Evolutionary conservation across 2,329 filamentous ascomycete genomes (phyloP), one percentile per base, ranked within the genome.

Genomic region (Xylariaceae sp.): DNA sequence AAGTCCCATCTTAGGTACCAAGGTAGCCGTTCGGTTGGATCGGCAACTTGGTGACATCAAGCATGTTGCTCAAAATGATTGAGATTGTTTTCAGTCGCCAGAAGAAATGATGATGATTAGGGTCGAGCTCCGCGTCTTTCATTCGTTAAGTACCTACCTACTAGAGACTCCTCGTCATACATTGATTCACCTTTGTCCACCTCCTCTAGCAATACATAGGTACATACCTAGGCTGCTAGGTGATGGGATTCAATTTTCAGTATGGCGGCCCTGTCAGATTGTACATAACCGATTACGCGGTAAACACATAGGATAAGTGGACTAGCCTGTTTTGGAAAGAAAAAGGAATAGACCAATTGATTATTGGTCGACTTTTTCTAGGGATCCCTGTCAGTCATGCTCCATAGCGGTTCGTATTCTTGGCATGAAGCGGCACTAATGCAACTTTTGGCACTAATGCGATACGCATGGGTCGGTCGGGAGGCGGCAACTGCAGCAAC

Each of bases 401-500:
- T 44, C 52, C 56, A 56, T 63, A 58, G 47, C 53, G 56, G 57
- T 61, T 63, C 53, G 47, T 52, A 58, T 50, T 58, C 56, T 54
- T 56, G 49, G 53, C 53, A 50, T 56, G 53, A 55, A 52, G 20
- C 57, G 51, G 53, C 40, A 56, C 49, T 50, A 62, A 16, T 18
- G 18, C 43, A 37, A n/a, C n/a, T 12, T 37, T 37, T 14, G 32
- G 14, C 43, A 44, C 40, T 41, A 44, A 21, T 18, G 23, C 21
- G 49, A 43, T 49, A 52, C 37, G 44, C 48, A 51, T 48, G 40
- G 48, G 47, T n/a, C 45, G 42, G 47, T 52, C 51, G 60, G 60
- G 54, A 62, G 56, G 56, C 56, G 53, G 59, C 59, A 58, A 56
- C 59, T 60, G 54, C 51, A 60, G 57, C 57, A 60, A 57, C 60